Evolutionary conservation across 768 basidiomycete genomes (phyloP).

Genomic region (Amanita pseudoporphyria): DNA sequence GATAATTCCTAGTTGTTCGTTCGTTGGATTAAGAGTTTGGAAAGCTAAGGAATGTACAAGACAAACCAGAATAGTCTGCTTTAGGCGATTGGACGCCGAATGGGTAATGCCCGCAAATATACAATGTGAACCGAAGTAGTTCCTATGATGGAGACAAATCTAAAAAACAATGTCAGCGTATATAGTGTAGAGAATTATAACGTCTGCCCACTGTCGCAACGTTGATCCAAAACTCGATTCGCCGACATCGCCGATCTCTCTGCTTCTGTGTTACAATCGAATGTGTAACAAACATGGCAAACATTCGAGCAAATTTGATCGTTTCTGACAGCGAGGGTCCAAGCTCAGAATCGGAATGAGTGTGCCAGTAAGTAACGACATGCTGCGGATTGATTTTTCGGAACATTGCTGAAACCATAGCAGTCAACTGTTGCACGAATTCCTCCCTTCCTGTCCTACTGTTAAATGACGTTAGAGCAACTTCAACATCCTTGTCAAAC

Average conservation of each 20-base stretch:
- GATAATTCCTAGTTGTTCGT: not conserved
- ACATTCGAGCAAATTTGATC: conserved; percentile 24
- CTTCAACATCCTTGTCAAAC: conserved; percentile 14
- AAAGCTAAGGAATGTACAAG: not conserved
- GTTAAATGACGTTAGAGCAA: conserved; percentile 24
- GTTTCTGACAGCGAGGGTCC: conserved; percentile 13
- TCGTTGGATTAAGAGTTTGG: not conserved
- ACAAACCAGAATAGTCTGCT: conserved; percentile 25
- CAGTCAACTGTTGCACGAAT: conserved; percentile 37
- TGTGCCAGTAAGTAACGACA: conserved; percentile 28
- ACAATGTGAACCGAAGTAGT: conserved; percentile 33
- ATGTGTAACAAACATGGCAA: conserved; percentile 32
- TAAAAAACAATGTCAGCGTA: conserved; percentile 13
- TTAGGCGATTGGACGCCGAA: conserved; percentile 26
- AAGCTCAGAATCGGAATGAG: conserved; percentile 3
- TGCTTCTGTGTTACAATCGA: conserved; percentile 18
- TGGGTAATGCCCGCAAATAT: conserved; percentile 34
- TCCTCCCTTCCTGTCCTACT: conserved; percentile 27
- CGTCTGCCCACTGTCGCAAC: conserved; percentile 28
- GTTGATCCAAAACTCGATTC: conserved; percentile 36
- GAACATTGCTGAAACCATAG: conserved; percentile 27
- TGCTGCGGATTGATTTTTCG: conserved; percentile 32
- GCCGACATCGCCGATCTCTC: conserved; percentile 15
- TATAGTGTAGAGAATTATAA: not conserved
- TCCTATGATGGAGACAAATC: conserved; percentile 35